A percentile compares a stretch with the other conserved stretches of the same genome.
phyloP scores from a whole-genome alignment of 768 basidiomycete genomes.

The Cubamyces lactineus region DNA sequence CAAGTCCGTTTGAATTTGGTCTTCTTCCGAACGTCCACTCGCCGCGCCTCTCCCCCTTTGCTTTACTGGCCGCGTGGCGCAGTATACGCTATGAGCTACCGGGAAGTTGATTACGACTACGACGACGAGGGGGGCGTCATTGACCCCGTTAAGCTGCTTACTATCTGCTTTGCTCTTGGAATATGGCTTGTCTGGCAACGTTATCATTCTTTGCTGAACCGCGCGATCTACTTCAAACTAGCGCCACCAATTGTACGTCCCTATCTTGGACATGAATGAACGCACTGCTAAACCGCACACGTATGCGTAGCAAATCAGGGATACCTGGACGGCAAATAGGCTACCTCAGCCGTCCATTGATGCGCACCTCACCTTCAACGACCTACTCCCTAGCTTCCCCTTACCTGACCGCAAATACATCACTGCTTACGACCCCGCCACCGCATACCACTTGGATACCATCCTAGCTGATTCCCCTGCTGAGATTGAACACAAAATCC shows the following conservation, averaged over 20 bases:
- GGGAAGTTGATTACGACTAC: slow-evolving; percentile 35
- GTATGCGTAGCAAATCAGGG: slow-evolving; percentile 35
- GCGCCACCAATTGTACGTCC: slow-evolving; percentile 59
- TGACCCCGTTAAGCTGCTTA: slow-evolving; percentile 68
- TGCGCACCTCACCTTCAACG: slow-evolving; percentile 62
- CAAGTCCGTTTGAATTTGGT: slow-evolving; percentile 7
- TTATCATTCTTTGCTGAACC: slow-evolving; percentile 74
- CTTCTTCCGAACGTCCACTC: slow-evolving; percentile 10
- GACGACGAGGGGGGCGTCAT: slow-evolving; percentile 38
- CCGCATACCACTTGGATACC: slow-evolving; percentile 79
- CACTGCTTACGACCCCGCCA: slow-evolving; percentile 92
- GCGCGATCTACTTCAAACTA: slow-evolving; percentile 68
- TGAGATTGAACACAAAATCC: slow-evolving; percentile 78
- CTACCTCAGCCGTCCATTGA: slow-evolving; percentile 63
- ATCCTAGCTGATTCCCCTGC: slow-evolving; percentile 70
- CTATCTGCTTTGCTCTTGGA: slow-evolving; percentile 73
- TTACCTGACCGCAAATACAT: slow-evolving; percentile 65
- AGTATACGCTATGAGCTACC: slow-evolving; percentile 23
- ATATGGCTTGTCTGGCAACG: slow-evolving; percentile 80
- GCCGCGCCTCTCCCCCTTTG: slow-evolving; percentile 9
- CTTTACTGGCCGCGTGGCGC: slow-evolving; percentile 6
- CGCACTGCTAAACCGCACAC: not conserved
- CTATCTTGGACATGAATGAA: slow-evolving; percentile 5
- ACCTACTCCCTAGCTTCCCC: slow-evolving; percentile 53
- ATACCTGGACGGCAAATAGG: slow-evolving; percentile 55